Conservation (phyloP, 768 basidiomycete genomes). For the Kwoniella sp. region DNA sequence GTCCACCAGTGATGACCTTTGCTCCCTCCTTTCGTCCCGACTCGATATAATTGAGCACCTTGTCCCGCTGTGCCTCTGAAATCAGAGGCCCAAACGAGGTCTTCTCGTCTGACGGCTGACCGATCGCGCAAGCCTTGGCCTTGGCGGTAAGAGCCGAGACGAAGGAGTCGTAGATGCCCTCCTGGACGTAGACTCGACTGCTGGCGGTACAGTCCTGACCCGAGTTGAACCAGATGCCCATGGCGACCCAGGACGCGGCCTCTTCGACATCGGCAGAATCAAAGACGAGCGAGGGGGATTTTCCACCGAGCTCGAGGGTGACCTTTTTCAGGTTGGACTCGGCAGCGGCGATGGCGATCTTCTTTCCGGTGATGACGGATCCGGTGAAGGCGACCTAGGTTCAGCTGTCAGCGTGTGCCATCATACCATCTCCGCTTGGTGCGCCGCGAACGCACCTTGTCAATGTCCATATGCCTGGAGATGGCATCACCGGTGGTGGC, state of each 20-base stretch:
- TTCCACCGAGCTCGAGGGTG: slow-evolving; percentile 90
- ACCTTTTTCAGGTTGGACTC: slow-evolving; percentile 79
- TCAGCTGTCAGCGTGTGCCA: no score
- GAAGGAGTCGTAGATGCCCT: slow-evolving; percentile 73
- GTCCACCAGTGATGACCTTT: slow-evolving; percentile 62
- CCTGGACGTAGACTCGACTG: slow-evolving; percentile 65
- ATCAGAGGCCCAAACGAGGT: slow-evolving; percentile 49
- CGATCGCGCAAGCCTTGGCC: slow-evolving; percentile 41
- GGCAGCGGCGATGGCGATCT: slow-evolving; percentile 72
- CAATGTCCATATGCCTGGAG: slow-evolving; percentile 73
- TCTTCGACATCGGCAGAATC: slow-evolving; percentile 84
- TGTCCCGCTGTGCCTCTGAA: slow-evolving; percentile 43
- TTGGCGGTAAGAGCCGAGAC: slow-evolving; percentile 49
- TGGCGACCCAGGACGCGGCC: slow-evolving; percentile 66
- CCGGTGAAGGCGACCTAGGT: slow-evolving; percentile 80
- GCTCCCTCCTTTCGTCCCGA: slow-evolving; percentile 71
- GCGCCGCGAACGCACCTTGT: slow-evolving; percentile 59
- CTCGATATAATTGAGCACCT: slow-evolving; percentile 69
- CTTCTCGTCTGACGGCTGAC: slow-evolving; percentile 43
- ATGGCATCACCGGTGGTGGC: slow-evolving; percentile 70
- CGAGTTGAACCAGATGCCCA: slow-evolving; percentile 74
- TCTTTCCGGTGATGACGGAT: slow-evolving; percentile 71
- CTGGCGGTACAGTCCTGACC: slow-evolving; percentile 79
- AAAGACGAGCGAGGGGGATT: slow-evolving; percentile 63
- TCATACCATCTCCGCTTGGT: no score